These are phyloP conservation scores for Trifolium repens DNA, from an alignment of 306 rosid species.

Conservation along the genomic window DNA sequence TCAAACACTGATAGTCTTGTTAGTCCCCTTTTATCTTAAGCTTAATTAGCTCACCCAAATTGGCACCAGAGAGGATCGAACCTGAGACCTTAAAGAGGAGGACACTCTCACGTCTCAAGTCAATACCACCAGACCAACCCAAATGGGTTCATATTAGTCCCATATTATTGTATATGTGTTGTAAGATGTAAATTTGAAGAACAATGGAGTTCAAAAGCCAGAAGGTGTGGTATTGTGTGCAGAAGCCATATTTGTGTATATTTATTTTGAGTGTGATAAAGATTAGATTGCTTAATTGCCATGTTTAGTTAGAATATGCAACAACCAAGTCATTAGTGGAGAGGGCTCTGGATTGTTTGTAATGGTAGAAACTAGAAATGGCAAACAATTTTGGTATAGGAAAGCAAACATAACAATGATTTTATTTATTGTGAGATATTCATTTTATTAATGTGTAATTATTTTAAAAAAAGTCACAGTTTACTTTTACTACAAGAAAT, in stretches of 20 bases:
- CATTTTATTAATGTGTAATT: too few species aligned
- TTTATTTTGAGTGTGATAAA: constrained; percentile 2
- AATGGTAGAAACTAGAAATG: not conserved
- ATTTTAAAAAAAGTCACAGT: not conserved
- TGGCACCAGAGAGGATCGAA: too few species aligned
- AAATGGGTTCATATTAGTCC: too few species aligned
- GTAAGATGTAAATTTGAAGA: constrained; percentile 42
- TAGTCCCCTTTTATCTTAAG: constrained; percentile 64
- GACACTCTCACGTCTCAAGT: too few species aligned
- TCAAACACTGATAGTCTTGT: constrained; percentile 48
- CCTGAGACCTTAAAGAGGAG: too few species aligned
- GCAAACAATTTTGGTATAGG: constrained; percentile 6
- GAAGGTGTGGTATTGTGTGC: constrained; percentile 13
- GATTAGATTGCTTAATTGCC: constrained; percentile 7
- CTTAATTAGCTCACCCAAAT: not conserved
- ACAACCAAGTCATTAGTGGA: not conserved
- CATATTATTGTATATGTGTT: not conserved
- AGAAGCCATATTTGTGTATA: constrained; percentile 1
- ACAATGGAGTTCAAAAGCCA: constrained; percentile 29
- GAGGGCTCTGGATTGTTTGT: not conserved
- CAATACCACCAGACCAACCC: too few species aligned
- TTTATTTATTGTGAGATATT: not conserved
- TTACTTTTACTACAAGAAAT: not conserved
- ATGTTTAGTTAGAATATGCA: constrained; percentile 12
- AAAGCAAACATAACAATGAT: not conserved